Base-by-base conservation (phyloP, 345 rosid species). In the Barbarea vulgaris region DNA sequence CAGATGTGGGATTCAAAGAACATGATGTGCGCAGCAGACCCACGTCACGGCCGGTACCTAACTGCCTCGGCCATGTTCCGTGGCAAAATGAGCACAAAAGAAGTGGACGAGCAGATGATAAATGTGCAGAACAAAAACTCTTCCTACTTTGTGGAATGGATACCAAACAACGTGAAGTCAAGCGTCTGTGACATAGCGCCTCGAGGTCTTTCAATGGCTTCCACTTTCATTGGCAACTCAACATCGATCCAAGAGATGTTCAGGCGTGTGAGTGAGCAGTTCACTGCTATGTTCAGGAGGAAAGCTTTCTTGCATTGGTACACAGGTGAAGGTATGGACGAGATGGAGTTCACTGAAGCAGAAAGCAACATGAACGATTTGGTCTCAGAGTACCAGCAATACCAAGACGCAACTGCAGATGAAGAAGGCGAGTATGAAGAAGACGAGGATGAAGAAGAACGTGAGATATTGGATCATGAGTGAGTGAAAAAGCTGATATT, bases 301-400 rank as follows among this genome's bases (percentile, higher is more conserved):
- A 89, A 89, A 84, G 93, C 91, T 80, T 89, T 89, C 88, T 85
- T 89, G 87, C 91, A 89, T 67, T 89, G 93, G 93, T 89, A 89
- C 81, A 89, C 93, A 4, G 93, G 89, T 9, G 93, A 89, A 63
- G 95, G 95, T 1, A 89, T 87, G 95, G 95, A 89, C 31, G 95
- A 89, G 81, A 89, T 89, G 95, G 95, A 89, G 78, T 87, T 87
- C 53, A 89, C 95, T 1, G 95, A 89, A 77, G 93, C 91, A 10
- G 91, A 88, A 76, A 87, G 96, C 73, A 88, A 90, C 82, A 86
- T 90, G 96, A 90, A 86, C 56, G 93, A 90, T 79, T 77, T 90
- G 50, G 91, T 88, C 37, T 88, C 96, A 0, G 96, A 90, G 77
- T 89, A 89, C 64, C 96, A 89, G 79, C 96, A 89, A 69, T 89